Percentiles rank a stretch among this genome's conserved stretches.
These are phyloP conservation scores for Fonsecaea monophora DNA, from an alignment of 2,329 filamentous ascomycete genomes.

Conservation along the genomic window DNA sequence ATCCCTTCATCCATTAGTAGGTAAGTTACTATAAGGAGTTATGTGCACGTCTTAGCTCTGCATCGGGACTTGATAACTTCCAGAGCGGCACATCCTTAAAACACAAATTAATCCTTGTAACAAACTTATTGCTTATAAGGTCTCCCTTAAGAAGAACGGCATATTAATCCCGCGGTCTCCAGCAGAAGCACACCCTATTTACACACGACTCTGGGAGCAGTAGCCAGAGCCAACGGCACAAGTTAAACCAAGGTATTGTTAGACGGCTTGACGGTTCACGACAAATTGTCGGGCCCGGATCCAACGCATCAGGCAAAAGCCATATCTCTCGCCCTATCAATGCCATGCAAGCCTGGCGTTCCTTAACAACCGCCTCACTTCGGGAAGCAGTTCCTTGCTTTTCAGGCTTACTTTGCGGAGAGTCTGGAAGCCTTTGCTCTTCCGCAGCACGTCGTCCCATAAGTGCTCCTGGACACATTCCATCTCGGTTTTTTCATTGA, in stretches of 20 bases:
- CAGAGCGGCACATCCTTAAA: background rate
- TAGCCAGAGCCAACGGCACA: conserved; percentile 29
- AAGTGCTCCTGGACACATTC: conserved; percentile 42
- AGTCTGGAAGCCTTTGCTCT: conserved; percentile 31
- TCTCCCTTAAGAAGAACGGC: conserved; percentile 4
- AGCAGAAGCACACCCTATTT: background rate
- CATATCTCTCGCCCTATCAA: conserved; percentile 11
- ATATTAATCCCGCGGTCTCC: conserved; percentile 7
- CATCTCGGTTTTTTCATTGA: conserved; percentile 38
- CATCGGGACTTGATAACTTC: background rate
- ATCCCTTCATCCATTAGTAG: background rate
- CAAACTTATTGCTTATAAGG: background rate
- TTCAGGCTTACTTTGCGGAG: conserved; percentile 33
- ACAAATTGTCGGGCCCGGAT: background rate
- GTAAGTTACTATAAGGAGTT: background rate
- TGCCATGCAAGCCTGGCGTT: conserved; percentile 34
- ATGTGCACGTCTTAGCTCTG: background rate
- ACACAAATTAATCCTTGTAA: background rate
- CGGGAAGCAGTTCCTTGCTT: conserved; percentile 35
- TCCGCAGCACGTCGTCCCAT: conserved; percentile 38
- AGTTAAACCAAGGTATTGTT: background rate
- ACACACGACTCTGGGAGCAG: conserved; percentile 29
- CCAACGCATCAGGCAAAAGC: background rate
- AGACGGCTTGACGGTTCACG: background rate
- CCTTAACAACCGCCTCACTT: conserved; percentile 35